Evolutionary conservation across 768 basidiomycete species (phyloP), one percentile per base, ranked within the genome.

Genomic region (Amanita rimosa): DNA sequence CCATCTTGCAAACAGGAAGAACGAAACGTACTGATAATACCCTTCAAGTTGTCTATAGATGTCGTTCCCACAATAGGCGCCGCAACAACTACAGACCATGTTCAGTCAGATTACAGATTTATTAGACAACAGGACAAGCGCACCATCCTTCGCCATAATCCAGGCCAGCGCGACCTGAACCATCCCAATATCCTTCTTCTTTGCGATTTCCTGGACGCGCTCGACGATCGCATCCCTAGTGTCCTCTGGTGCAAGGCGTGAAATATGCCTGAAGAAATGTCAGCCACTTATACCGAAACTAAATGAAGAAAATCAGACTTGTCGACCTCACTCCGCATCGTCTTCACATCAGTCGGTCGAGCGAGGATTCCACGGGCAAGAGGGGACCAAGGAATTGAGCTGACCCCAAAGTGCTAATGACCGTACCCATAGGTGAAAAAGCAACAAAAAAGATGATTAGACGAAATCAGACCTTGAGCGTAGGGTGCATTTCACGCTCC

Each of bases 41-140:
- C 79, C 19, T 68, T 57, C 22, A 81, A 60, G 48, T 79, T 76
- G 24, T 75, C 64, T 4, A 73, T 52, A 26, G 70, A 75, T 1
- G 74, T 76, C 0, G 72, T 67, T 0, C 79, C 80, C 29, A 81
- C 68, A 55, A 83, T 78, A 0, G 80, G 81, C 1, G 78, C 79
- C 0, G 76, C 64, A 4, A 82, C 71, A 22, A 63, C 71, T 66
- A 36, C 22, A 42, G n/a, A 39, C 14, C 9, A 7, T n/a, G 40
- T 17, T 21, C 46, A 27, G 17, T 3, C 14, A 17, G 3, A n/a
- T 35, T 33, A 34, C 24, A 24, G 10, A 29, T 29, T 6, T 6
- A 26, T 2, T 5, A 26, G 16, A 43, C 14, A 19, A 48, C 4
- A 7, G 8, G 19, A 14, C 8, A 26, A 35, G 33, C 61, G 4